These are phyloP conservation scores for Rhazya stricta DNA, from an alignment of 257 asterid genomes.

Conservation along the genomic window DNA sequence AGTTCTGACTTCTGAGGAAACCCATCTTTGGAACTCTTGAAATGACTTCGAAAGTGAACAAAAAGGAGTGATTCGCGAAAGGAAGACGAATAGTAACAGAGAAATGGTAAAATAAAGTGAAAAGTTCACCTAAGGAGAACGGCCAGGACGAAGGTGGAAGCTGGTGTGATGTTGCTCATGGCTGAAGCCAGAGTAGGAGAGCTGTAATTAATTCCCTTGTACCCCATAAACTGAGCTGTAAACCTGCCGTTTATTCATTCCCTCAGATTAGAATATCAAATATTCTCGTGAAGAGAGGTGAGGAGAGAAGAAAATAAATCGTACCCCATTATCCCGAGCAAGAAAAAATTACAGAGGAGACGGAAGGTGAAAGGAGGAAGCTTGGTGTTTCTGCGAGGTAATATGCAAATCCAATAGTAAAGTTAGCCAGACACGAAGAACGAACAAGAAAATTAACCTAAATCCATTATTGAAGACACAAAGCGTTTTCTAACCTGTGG, in stretches of 20 bases:
- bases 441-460: neutral
- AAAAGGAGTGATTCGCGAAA: neutral
- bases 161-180: slow-evolving; percentile 20
- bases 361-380: slow-evolving; percentile 14
- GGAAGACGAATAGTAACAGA: neutral
- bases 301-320: neutral
- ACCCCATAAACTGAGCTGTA: slow-evolving; percentile 8
- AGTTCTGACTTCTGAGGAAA: too few relatives aligned
- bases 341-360: slow-evolving; percentile 8
- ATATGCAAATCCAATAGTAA: neutral
- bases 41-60: neutral
- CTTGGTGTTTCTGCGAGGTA: slow-evolving; percentile 8
- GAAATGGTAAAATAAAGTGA: neutral
- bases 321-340: slow-evolving; percentile 22
- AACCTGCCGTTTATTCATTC: slow-evolving; percentile 10
- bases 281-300: neutral
- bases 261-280: neutral
- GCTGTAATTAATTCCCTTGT: slow-evolving; percentile 11
- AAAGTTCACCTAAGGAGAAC: slow-evolving; percentile 17
- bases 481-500: neutral
- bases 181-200: slow-evolving; percentile 23
- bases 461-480: neutral
- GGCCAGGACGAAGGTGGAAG: slow-evolving; percentile 19
- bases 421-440: neutral
- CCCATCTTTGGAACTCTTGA: too few relatives aligned